phyloP scores from a whole-genome alignment of 2,329 filamentous ascomycete genomes.

The Aspergillus ochraceoroseus region DNA sequence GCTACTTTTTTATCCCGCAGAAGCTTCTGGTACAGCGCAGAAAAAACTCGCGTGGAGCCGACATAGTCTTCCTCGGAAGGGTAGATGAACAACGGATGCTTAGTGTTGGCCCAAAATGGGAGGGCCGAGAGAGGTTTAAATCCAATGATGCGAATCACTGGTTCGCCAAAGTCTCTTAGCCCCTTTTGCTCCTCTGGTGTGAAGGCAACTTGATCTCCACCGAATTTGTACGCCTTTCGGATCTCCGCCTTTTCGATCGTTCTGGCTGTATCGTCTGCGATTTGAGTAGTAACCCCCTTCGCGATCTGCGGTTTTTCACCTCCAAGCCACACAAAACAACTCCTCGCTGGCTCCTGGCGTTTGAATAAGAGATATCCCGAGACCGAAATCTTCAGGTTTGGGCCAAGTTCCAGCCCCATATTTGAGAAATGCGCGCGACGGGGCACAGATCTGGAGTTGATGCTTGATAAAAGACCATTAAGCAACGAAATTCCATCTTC shows the following conservation, averaged over 20 bases:
- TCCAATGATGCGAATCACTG: conserved; percentile 80
- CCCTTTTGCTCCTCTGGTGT: conserved; percentile 73
- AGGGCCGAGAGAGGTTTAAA: conserved; percentile 78
- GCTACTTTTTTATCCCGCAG: conserved; percentile 73
- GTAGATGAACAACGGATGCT: conserved; percentile 87
- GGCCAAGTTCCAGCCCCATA: conserved; percentile 80
- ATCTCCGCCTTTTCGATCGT: conserved; percentile 76
- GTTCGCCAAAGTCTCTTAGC: conserved; percentile 74
- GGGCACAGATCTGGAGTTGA: conserved; percentile 83
- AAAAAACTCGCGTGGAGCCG: conserved; percentile 88
- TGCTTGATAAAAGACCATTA: conserved; percentile 74
- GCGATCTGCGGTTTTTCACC: conserved; percentile 82
- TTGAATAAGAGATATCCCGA: conserved; percentile 91
- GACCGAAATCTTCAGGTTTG: conserved; percentile 77
- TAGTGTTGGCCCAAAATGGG: conserved; percentile 77
- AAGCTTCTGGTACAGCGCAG: conserved; percentile 83
- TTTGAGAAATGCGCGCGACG: conserved; percentile 82
- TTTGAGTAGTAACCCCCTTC: conserved; percentile 64
- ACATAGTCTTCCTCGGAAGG: conserved; percentile 86
- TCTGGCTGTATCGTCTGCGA: conserved; percentile 71
- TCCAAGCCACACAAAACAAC: conserved; percentile 80
- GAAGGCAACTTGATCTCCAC: conserved; percentile 83
- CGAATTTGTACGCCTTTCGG: conserved; percentile 92
- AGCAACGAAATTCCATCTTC: conserved; percentile 74
- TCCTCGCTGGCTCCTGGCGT: conserved; percentile 72